Conservation (phyloP, 805 yeast genomes). For the Metschnikowia colocasiae region DNA sequence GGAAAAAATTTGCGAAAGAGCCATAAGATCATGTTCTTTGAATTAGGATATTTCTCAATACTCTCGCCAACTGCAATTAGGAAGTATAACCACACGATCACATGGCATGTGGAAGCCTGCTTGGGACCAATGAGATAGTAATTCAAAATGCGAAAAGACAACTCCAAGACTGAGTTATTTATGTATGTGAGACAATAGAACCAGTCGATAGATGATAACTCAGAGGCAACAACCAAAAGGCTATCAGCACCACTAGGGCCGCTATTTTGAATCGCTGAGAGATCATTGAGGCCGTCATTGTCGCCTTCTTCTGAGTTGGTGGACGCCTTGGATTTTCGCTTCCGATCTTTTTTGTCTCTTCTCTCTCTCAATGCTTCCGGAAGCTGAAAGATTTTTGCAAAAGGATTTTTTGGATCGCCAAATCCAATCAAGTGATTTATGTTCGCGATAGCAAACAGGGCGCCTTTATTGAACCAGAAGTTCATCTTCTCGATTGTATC, state of each 20-base stretch:
- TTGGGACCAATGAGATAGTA: constrained; percentile 70
- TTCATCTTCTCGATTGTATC: constrained; percentile 45
- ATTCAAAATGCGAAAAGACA: constrained; percentile 63
- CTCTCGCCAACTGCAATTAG: constrained; percentile 61
- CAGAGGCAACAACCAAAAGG: constrained; percentile 31
- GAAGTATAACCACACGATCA: constrained; percentile 74
- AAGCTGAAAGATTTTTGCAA: constrained; percentile 67
- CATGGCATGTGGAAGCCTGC: constrained; percentile 67
- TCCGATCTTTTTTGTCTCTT: constrained; percentile 66
- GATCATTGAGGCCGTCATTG: constrained; percentile 17
- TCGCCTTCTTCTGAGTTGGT: constrained; percentile 14
- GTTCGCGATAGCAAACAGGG: constrained; percentile 72
- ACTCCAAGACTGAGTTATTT: constrained; percentile 62
- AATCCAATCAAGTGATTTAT: constrained; percentile 73
- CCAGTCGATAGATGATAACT: constrained; percentile 47
- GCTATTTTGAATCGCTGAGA: constrained; percentile 1
- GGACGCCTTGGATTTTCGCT: constrained; percentile 38
- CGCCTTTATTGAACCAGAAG: constrained; percentile 74
- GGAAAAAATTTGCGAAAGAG: constrained; percentile 59
- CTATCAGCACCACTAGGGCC: constrained; percentile 26
- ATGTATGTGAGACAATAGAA: constrained; percentile 50
- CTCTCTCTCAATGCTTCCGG: constrained; percentile 71
- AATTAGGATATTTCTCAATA: constrained; percentile 40
- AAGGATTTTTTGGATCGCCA: constrained; percentile 72
- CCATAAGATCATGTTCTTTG: constrained; percentile 47